Evolutionary conservation across 805 yeast genomes (phyloP), one percentile per base, ranked within the genome.

Genomic region (Wickerhamiella shivajii): DNA sequence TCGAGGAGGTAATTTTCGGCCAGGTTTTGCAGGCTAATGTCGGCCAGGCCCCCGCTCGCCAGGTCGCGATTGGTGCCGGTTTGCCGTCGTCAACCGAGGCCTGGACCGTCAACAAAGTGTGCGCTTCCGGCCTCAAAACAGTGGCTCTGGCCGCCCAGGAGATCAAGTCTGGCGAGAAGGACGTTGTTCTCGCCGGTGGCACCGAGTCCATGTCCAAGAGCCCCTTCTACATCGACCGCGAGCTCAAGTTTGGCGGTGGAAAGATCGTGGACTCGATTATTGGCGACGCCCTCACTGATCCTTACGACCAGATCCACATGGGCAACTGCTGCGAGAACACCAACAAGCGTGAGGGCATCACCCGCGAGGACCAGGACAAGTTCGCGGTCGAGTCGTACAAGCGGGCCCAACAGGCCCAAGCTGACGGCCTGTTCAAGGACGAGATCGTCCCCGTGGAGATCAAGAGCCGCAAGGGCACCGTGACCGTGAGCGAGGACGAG

Each of bases 31-130:
- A 77, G 55, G 97, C 93, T 40, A 79, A 80, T 50, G 71, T 77
- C 38, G 97, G 97, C 39, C 97, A 85, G 61, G 85, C 90, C 34
- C 96, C 96, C 27, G 97, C 97, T 18, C 77, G 96, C 61, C 97
- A 85, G 63, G 96, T 85, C 29, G 94, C 90, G 12, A 51, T 84
- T 46, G 76, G 72, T 47, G 77, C 95, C 11, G 96, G 96, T 8
- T 65, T 85, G 37, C 76, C 84, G 28, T 74, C 76, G 43, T 63
- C 69, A 37, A 75, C 84, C 36, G 79, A 80, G 39, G 93, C 94
- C 37, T 70, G 93, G 33, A 79, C 96, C 24, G 66, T 85, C 46
- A 87, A 85, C 69, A 85, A 85, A 63, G 97, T 85, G 37, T 85
- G 97, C 67, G 93, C 97, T 21, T 77, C 93, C 11, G 96, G 94